Base-by-base conservation (phyloP, 2,329 filamentous ascomycete species). In the Chrysoporthe deuterocubensis region DNA sequence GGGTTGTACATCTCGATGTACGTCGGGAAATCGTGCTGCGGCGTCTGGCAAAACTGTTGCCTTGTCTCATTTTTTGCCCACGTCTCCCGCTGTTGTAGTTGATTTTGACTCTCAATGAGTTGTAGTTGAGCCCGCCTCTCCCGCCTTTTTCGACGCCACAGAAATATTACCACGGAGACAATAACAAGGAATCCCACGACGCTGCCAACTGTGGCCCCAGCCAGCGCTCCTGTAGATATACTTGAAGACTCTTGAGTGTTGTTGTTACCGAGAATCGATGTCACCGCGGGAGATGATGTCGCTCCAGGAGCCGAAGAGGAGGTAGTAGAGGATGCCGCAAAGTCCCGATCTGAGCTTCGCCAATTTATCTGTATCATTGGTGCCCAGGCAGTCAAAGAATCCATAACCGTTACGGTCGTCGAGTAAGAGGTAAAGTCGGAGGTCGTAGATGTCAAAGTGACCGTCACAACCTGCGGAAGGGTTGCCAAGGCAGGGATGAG, bases 361-460 rank as follows among this genome's bases (percentile, higher is more conserved):
- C 44, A 65, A 26, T 65, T 60, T 7, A 65, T 65, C 56, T 65
- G 56, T 26, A 65, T 50, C 63, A 65, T 65, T 14, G 63, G 54
- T 9, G 63, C 43, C 11, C 26, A 50, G 26, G 54, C 63, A 2
- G 9, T 52, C 7, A 65, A 8, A 34, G 56, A 14, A 16, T 50
- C 43, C 2, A 40, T 14, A 9, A 34, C 40, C 7, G 6, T 6
- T 44, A 58, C 44, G 6, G 52, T 46, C 18, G 52, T 58, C 16
- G 40, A 44, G n/a, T 42, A 58, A 46, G 16, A 21, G 9, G 42
- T 40, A 13, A 52, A 52, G 11, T 18, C 48, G n/a, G 26, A 40
- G 32, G 32, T 40, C 9, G 54, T 57, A 26, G 13, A 18, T 57
- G 14, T 57, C 11, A 18, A 8, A n/a, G 54, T 40, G 18, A 37